Evolutionary conservation across 2,329 filamentous ascomycete genomes (phyloP), one percentile per base, ranked within the genome.

Genomic region (Claviceps sp.): DNA sequence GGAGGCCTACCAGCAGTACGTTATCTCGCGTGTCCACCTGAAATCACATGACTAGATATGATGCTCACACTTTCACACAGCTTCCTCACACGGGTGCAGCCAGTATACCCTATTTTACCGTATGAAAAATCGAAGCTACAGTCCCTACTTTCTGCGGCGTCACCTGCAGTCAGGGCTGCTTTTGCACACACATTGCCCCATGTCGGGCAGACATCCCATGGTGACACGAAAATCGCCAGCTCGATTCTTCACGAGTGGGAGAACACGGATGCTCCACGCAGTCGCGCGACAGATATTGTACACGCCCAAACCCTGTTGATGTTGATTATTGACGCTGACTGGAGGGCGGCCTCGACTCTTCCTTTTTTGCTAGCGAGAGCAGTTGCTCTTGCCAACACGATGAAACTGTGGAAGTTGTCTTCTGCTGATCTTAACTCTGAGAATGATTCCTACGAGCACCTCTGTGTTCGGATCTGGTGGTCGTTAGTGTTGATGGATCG

Each of bases 381-480:
- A 5, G 77, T 86, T 14, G 80, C 80, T 2, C 68, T 85, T 14
- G 82, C 83, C 1, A 82, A 84, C 55, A 75, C 75, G 14, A 75
- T 87, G 68, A 80, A 78, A 59, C 70, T 87, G 53, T 81, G 68
- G 68, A 62, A 62, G 50, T 61, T 63, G 30, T 60, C 60, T 7
- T 58, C 59, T 0, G 82, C 71, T 46, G 72, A 73, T 50, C 64
- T 67, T 4, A 72, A 76, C 5, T 64, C 70, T 10, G 78, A 83
- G 50, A 61, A 70, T 2, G 81, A 87, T 61, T 77, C 76, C 19
- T 78, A 83, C 45, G 78, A 82, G 48, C 78, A 78, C 17, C 68
- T 87, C 4, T 75, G 76, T 1, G 71, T 82, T 49, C 76, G 82
- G 44, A 76, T 83, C 17, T 89, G 85, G 85, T 87, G 82, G 81